phyloP scores from a whole-genome alignment of 73 alveolate species.

The Paramecium caudatum region DNA sequence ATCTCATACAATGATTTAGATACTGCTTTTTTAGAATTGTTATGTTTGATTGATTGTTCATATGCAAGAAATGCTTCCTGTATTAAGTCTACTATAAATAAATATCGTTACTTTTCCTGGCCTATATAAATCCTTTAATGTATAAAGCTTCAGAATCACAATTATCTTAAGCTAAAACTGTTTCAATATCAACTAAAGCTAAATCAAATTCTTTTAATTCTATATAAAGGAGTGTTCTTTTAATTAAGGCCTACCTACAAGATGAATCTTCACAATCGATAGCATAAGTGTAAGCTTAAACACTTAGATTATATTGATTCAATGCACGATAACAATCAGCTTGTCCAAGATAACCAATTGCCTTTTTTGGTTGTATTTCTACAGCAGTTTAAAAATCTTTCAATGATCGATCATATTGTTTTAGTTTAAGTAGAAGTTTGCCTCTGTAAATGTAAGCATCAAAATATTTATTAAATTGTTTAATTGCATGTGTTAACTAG shows the following conservation, averaged over 20 bases:
- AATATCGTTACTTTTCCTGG: constrained; percentile 56
- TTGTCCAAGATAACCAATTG: constrained; percentile 83
- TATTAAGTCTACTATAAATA: constrained; percentile 39
- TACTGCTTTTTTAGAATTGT: constrained; percentile 81
- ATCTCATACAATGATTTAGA: constrained; percentile 87
- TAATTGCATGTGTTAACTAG: constrained; percentile 74
- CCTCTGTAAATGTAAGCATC: constrained; percentile 89
- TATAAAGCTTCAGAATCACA: constrained; percentile 81
- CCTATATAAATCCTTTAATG: constrained; percentile 81
- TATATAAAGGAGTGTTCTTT: constrained; percentile 76
- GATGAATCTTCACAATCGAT: constrained; percentile 64
- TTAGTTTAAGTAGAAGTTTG: constrained; percentile 69
- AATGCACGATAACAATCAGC: constrained; percentile 82
- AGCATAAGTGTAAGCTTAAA: constrained; percentile 75
- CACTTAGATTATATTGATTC: constrained; percentile 66
- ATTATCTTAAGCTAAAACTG: constrained; percentile 69
- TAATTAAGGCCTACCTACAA: constrained; percentile 60
- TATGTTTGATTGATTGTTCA: constrained; percentile 85
- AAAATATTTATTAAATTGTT: constrained; percentile 78
- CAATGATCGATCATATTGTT: constrained; percentile 76
- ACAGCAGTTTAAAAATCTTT: constrained; percentile 75
- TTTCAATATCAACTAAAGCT: constrained; percentile 71
- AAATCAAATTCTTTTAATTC: constrained; percentile 65
- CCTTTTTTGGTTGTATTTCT: constrained; percentile 65
- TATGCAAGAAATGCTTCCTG: constrained; percentile 83